Base-by-base conservation (phyloP, 352 stramenopile genomes). In the Phytopythium kandeliae region DNA sequence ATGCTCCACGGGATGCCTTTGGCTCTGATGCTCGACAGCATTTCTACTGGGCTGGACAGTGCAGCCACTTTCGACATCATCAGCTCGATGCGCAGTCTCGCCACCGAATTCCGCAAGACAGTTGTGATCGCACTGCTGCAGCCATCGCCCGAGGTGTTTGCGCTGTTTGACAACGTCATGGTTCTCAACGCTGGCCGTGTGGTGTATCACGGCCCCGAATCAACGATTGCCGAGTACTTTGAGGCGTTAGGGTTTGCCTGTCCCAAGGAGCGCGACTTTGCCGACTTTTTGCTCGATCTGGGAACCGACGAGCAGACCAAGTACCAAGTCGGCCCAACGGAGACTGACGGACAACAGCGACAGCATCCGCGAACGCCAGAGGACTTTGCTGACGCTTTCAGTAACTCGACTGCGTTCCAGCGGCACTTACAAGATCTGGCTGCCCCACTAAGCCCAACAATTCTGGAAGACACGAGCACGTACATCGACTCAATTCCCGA, bases 111-210 rank as follows among this genome's bases (percentile, higher is more conserved):
- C 17, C 37, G 58, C 0, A 57, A 74, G 25, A 83, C 74, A 1
- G 52, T 73, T n/a, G 71, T 89, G 19, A 69, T 96, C 26, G 79
- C 86, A 3, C 60, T 97, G n/a, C 65, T 97, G 10, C 75, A 98
- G 63, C 69, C 69, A 30, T 75, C 93, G 1, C 74, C 72, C 2
- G 69, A 86, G 16, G 57, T 84, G 0, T 73, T 82, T 36, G 58
- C 71, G 19, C 48, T 84, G 2, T 86, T 86, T 33, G 74, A 86
- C 57, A 57, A 80, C 25, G 60, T 84, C 16, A 34, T 86, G 34
- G 45, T 86, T 28, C 33, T 86, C 21, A 78, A 73, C 41, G 66
- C 85, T 24, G 89, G 92, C 15, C 59, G 66, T 13, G 72, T 98
- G 16, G 78, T 96, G 46, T 98, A 95, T 49, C 63, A 62, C 36